A percentile compares a stretch with the other conserved stretches of the same genome.
phyloP scores from a whole-genome alignment of 129 eudicot species.

The Chrysanthemum makinoi region DNA sequence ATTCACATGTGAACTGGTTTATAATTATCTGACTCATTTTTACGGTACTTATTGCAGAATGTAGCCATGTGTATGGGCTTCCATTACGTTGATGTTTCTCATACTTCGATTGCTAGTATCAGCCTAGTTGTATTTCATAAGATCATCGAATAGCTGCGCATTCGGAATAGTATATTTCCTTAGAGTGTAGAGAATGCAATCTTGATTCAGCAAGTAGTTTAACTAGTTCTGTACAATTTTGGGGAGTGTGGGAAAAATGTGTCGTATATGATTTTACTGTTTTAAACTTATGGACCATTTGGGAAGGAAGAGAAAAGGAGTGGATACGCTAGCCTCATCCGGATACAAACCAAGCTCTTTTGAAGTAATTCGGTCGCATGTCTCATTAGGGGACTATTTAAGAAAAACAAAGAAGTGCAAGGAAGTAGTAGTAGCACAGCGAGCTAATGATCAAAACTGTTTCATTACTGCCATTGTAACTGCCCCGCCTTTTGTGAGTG shows the following conservation, averaged over 20 bases:
- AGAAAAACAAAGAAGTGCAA: constrained; percentile 41
- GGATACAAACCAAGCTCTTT: too few species aligned
- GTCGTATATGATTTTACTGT: not conserved
- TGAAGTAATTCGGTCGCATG: constrained; percentile 26
- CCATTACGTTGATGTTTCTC: constrained; percentile 19
- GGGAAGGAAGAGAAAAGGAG: constrained; percentile 46
- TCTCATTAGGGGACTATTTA: constrained; percentile 38
- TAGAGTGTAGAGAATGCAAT: not conserved
- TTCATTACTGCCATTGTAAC: constrained; percentile 34
- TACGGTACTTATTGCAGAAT: constrained; percentile 30
- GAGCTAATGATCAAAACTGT: constrained; percentile 6
- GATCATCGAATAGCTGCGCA: not conserved
- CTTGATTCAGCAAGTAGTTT: constrained; percentile 19
- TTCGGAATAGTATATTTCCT: not conserved
- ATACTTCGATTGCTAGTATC: constrained; percentile 18
- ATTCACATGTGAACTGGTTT: not conserved
- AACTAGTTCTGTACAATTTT: constrained; percentile 24
- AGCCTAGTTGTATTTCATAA: not conserved
- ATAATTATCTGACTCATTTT: not conserved
- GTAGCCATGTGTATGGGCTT: constrained; percentile 23
- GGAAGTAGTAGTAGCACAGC: constrained; percentile 28
- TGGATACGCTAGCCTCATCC: constrained; percentile 8
- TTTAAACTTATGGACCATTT: constrained; percentile 27
- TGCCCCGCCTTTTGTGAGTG: constrained; percentile 37
- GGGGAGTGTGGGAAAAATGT: constrained; percentile 15